Evolutionary conservation across 2,329 filamentous ascomycete genomes (phyloP), one percentile per base, ranked within the genome.

Genomic region (Zymoseptoria crescenta): DNA sequence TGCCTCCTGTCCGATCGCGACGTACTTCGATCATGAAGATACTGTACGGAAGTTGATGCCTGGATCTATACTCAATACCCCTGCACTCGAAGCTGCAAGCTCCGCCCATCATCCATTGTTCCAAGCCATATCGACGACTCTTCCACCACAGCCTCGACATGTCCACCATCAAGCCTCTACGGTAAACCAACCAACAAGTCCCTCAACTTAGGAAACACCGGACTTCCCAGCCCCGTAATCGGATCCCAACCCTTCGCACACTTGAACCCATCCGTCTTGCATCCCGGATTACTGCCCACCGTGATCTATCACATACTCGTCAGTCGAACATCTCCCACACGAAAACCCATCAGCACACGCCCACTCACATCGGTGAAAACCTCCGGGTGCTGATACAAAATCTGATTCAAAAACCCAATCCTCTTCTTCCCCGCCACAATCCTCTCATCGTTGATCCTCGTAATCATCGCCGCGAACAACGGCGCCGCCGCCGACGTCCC

Each of bases 401-500:
- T 68, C 2, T 74, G 74, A 56, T 76, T 77, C 56, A 75, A 56
- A 60, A 76, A 76, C 13, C 75, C 75, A 6, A 77, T 66, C 8
- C 70, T 57, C 6, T 65, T 61, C 64, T 76, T 76, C 24, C 73
- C 73, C 8, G 55, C 48, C 16, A 60, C 50, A 1, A 70, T 27
- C 13, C 73, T 64, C 51, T 70, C 73, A 56, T 75, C 71, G 50
- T 76, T 76, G 57, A 76, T 65, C 13, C 78, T 64, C 1, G 75
- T 81, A 49, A 82, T 66, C 30, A 80, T 72, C 0, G 76, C 67
- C 0, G 74, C 78, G 64, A 77, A 79, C 1, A 80, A 74, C 0
- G 81, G 81, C 24, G 76, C 67, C 1, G 75, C 74, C 4, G 79
- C 77, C 56, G 75, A 78, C 0, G 81, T 83, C 2, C 80, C 81